Evolutionary conservation across 1,139 yeast genomes (phyloP).

Genomic region (Sugiyamaella paludigena): DNA sequence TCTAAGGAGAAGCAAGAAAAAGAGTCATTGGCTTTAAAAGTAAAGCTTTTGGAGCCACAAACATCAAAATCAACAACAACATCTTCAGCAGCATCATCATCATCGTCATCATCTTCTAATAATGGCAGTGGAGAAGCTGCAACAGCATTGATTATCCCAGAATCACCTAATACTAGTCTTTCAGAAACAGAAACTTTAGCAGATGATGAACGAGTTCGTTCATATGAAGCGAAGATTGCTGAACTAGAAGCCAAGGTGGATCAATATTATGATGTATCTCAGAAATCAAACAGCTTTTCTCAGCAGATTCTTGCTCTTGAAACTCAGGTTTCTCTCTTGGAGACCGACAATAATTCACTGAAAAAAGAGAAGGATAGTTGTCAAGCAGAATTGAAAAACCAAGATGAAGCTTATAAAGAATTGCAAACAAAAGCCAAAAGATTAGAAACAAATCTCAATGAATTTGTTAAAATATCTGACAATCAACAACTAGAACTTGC

Average conservation of each 20-base stretch:
- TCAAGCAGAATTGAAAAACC: constrained; percentile 20
- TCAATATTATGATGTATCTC: constrained; percentile 9
- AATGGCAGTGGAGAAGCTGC: background rate
- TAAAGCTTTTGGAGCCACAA: constrained; percentile 4
- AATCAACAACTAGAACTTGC: constrained; percentile 19
- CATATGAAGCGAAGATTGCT: constrained; percentile 22
- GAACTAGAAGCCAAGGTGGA: constrained; percentile 23
- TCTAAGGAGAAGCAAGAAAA: constrained; percentile 27
- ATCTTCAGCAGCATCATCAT: background rate
- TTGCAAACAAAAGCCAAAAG: constrained; percentile 20
- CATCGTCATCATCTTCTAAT: background rate
- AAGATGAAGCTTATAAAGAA: constrained; percentile 23
- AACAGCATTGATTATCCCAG: background rate
- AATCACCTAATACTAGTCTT: constrained; percentile 14
- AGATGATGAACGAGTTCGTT: constrained; percentile 13
- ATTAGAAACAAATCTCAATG: constrained; percentile 14
- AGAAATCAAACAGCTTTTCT: background rate
- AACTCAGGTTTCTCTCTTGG: constrained; percentile 27
- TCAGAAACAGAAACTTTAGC: constrained; percentile 20
- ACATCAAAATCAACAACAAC: background rate
- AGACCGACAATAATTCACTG: constrained; percentile 25
- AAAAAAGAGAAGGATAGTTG: constrained; percentile 26
- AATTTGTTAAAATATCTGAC: constrained; percentile 20
- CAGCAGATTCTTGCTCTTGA: constrained; percentile 24
- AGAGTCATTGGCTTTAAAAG: constrained; percentile 20